Evolutionary conservation across 495 filamentous ascomycete species (phyloP).

Genomic region (Penicillium robsamsonii): DNA sequence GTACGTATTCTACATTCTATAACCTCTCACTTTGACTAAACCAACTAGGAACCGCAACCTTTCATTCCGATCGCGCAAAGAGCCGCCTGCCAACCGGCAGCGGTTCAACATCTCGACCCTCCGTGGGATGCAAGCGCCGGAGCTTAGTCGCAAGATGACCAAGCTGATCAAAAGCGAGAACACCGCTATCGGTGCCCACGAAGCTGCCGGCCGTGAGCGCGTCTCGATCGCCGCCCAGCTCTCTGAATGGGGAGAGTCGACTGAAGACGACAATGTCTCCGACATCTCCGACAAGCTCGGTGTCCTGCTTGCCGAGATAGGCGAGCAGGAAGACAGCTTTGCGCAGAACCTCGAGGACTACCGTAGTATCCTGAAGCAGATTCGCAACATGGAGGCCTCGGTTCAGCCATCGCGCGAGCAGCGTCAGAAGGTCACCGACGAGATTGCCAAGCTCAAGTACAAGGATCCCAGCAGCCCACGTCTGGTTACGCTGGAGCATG

Average conservation of each 20-base stretch:
- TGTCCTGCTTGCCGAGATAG: slow-evolving; percentile 85
- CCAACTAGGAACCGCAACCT: slow-evolving; percentile 57
- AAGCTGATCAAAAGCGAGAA: slow-evolving; percentile 92
- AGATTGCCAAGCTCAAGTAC: slow-evolving; percentile 83
- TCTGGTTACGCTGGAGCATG: slow-evolving; percentile 84
- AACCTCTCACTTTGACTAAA: slow-evolving; percentile 2
- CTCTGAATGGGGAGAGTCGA: slow-evolving; percentile 94
- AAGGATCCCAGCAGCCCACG: slow-evolving; percentile 80
- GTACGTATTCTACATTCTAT: not conserved
- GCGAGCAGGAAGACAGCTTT: slow-evolving; percentile 86
- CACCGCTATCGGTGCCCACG: slow-evolving; percentile 75
- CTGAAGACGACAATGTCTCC: slow-evolving; percentile 77
- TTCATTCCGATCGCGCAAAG: slow-evolving; percentile 57
- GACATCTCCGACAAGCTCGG: slow-evolving; percentile 94
- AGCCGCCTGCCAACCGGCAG: slow-evolving; percentile 45
- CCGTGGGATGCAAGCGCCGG: slow-evolving; percentile 76
- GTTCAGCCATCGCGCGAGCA: slow-evolving; percentile 91
- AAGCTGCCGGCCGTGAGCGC: slow-evolving; percentile 77
- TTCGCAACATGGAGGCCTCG: slow-evolving; percentile 85
- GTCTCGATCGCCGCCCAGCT: slow-evolving; percentile 81
- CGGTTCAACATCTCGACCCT: slow-evolving; percentile 79
- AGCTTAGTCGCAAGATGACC: slow-evolving; percentile 79
- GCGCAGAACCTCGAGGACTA: slow-evolving; percentile 84
- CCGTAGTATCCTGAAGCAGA: slow-evolving; percentile 76
- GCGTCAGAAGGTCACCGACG: slow-evolving; percentile 79